A percentile compares a stretch with the other conserved stretches of the same genome.
Evolutionary conservation across 129 eudicot genomes (phyloP).

Genomic region (Artemisia argyi): DNA sequence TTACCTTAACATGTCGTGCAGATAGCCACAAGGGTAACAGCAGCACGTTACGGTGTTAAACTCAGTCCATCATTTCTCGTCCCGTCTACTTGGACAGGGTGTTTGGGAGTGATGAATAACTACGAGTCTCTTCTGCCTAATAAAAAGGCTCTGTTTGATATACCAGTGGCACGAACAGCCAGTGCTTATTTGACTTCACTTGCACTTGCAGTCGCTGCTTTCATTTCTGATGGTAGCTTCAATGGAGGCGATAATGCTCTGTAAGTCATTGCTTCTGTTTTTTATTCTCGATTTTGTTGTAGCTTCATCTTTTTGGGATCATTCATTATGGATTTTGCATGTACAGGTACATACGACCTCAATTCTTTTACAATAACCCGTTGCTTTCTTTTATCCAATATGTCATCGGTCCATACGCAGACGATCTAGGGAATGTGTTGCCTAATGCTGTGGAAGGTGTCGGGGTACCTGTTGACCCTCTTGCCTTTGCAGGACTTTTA

Average conservation of each 20-base stretch:
- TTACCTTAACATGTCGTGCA: conserved; percentile 33
- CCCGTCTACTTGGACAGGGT: conserved; percentile 96
- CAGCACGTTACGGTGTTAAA: conserved; percentile 85
- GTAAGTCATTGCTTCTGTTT: conserved; percentile 42
- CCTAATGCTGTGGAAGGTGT: conserved; percentile 98
- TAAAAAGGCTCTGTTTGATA: conserved; percentile 91
- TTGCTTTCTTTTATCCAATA: conserved; percentile 86
- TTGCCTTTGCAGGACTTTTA: conserved; percentile 96
- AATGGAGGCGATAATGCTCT: conserved; percentile 98
- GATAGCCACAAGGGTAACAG: conserved; percentile 85
- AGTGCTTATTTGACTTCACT: conserved; percentile 94
- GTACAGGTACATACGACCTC: conserved; percentile 95
- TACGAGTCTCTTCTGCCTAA: conserved; percentile 90
- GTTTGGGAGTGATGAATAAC: conserved; percentile 95
- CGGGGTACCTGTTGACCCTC: conserved; percentile 98
- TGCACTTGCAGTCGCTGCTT: conserved; percentile 83
- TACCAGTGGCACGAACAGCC: conserved; percentile 96
- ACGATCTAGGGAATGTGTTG: conserved; percentile 87
- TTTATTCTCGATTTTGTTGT: not conserved
- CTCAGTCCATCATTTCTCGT: conserved; percentile 95
- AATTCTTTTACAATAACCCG: conserved; percentile 91
- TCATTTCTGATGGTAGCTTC: conserved; percentile 85
- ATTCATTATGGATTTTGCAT: not conserved
- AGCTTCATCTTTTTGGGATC: not conserved
- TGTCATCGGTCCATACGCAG: conserved; percentile 85